Evolutionary conservation across 805 yeast species (phyloP).

Genomic region (Wickerhamiella lipophila): DNA sequence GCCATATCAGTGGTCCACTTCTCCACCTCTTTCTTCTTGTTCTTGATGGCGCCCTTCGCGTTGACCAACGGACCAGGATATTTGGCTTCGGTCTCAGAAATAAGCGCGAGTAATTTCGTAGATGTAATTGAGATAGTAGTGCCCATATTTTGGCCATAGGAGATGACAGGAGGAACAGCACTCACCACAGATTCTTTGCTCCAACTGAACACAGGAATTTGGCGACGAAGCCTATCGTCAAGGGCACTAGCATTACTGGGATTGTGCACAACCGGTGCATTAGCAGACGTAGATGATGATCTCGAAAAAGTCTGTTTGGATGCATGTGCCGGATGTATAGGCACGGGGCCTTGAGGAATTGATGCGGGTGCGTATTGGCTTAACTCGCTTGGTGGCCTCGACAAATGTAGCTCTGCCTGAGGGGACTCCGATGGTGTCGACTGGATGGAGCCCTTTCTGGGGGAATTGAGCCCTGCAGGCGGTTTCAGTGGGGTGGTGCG

Average conservation of each 20-base stretch:
- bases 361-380: not conserved
- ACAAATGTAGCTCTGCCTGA: constrained; percentile 3
- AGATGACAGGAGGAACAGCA: constrained; percentile 8
- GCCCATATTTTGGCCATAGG: constrained; percentile 6
- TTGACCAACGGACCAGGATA: constrained; percentile 61
- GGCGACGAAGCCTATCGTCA: constrained; percentile 1
- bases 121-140: constrained; percentile 1
- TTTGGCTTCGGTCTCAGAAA: constrained; percentile 23
- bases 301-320: not conserved
- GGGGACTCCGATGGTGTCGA: constrained; percentile 4
- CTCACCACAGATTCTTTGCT: constrained; percentile 3
- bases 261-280: not conserved
- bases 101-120: not conserved
- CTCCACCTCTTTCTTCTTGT: constrained; percentile 54
- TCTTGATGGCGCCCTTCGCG: constrained; percentile 33
- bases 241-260: not conserved
- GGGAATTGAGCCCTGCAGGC: not conserved
- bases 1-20: constrained; percentile 43
- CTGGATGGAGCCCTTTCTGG: not conserved
- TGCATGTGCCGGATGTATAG: not conserved
- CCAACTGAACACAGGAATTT: constrained; percentile 12
- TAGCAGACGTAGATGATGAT: not conserved
- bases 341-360: constrained; percentile 1
- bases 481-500: not conserved
- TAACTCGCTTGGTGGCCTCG: constrained; percentile 11